Conservation (phyloP, 2,329 filamentous ascomycete genomes). For the Penicillium sp. region DNA sequence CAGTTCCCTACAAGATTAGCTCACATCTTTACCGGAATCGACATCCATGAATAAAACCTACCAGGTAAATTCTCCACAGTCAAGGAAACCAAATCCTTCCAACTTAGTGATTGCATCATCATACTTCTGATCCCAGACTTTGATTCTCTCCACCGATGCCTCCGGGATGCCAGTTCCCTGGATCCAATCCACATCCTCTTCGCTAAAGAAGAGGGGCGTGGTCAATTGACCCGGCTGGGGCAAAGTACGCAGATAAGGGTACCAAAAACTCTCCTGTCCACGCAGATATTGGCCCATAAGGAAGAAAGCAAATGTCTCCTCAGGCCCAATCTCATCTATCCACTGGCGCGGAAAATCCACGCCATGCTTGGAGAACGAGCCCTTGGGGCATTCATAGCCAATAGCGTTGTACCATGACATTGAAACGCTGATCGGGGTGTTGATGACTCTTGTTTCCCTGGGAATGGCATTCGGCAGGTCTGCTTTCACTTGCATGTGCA, state of each 20-base stretch:
- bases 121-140: slow-evolving; percentile 42
- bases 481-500: slow-evolving; percentile 37
- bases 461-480: slow-evolving; percentile 26
- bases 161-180: slow-evolving; percentile 38
- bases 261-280: slow-evolving; percentile 64
- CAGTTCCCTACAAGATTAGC: slow-evolving; percentile 37
- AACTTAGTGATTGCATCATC: slow-evolving; percentile 33
- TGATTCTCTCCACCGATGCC: slow-evolving; percentile 35
- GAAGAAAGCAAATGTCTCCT: slow-evolving; percentile 68
- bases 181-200: slow-evolving; percentile 58
- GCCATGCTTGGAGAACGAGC: slow-evolving; percentile 33
- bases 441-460: slow-evolving; percentile 37
- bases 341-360: slow-evolving; percentile 53
- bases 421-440: slow-evolving; percentile 35
- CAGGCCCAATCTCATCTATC: slow-evolving; percentile 53
- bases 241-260: slow-evolving; percentile 65
- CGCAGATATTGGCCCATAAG: slow-evolving; percentile 67
- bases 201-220: slow-evolving; percentile 65
- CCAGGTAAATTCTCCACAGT: slow-evolving; percentile 41
- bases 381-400: slow-evolving; percentile 18
- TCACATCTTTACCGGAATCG: not conserved
- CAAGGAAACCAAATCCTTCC: slow-evolving; percentile 32
- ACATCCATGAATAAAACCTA: slow-evolving; percentile 19
- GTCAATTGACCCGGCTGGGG: slow-evolving; percentile 64
- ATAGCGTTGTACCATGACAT: slow-evolving; percentile 42